Evolutionary conservation across 345 rosid genomes (phyloP).

Genomic region (Lepidium didymum): DNA sequence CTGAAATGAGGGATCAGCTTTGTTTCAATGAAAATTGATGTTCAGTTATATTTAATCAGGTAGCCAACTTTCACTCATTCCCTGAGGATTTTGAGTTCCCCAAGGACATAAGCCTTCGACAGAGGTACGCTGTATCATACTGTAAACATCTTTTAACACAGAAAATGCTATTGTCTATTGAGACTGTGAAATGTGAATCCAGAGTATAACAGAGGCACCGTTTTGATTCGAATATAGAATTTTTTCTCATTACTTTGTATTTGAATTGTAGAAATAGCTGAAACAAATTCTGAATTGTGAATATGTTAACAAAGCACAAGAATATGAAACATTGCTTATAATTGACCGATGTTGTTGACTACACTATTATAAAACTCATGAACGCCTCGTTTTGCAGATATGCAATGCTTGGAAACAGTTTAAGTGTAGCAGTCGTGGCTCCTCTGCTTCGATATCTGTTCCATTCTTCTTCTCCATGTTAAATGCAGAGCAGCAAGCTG

Average conservation of each 20-base stretch:
- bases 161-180: neutral
- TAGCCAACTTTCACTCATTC: constrained; percentile 91
- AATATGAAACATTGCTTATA: neutral
- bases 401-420: constrained; percentile 89
- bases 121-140: constrained; percentile 41
- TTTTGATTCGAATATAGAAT: neutral
- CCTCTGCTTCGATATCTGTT: constrained; percentile 72
- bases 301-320: neutral
- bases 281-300: neutral
- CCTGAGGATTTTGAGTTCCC: constrained; percentile 77
- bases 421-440: constrained; percentile 83
- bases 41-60: constrained; percentile 34
- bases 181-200: neutral
- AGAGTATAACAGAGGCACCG: neutral
- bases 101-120: constrained; percentile 58
- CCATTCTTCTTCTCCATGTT: constrained; percentile 27
- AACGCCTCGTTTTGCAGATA: constrained; percentile 45
- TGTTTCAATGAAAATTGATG: neutral
- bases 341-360: neutral
- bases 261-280: neutral
- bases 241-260: neutral
- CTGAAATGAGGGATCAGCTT: neutral
- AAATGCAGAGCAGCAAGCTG: constrained; percentile 9
- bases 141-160: neutral
- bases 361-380: neutral